Evolutionary conservation across 169 alveolate species (phyloP).

Genomic region (Ichthyophthirius multifiliis): DNA sequence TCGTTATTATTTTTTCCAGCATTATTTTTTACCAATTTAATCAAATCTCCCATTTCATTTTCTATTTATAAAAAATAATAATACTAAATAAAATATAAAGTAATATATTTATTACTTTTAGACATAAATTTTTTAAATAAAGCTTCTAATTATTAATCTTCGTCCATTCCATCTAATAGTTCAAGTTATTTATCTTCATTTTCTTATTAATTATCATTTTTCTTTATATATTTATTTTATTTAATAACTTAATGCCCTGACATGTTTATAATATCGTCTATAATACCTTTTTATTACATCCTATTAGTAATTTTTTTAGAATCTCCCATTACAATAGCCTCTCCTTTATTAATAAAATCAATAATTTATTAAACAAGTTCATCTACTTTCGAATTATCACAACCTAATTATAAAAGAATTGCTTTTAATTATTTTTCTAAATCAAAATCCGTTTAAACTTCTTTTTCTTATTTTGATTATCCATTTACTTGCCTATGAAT

Average conservation of each 20-base stretch:
- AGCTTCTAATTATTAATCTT: neutral
- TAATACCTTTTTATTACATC: neutral
- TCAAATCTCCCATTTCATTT: slow-evolving; percentile 22
- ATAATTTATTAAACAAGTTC: neutral
- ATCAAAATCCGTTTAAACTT: neutral
- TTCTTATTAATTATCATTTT: neutral
- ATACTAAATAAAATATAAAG: neutral
- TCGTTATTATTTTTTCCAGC: slow-evolving; percentile 26
- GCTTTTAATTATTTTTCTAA: neutral
- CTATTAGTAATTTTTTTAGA: neutral
- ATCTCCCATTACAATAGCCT: neutral
- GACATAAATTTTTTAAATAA: neutral
- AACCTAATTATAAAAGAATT: neutral
- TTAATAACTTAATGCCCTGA: neutral
- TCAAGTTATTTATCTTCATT: neutral
- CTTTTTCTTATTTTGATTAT: neutral
- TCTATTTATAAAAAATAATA: neutral
- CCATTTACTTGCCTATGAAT: neutral
- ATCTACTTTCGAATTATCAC: neutral
- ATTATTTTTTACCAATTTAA: slow-evolving; percentile 24
- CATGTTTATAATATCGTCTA: neutral
- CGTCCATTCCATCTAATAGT: neutral
- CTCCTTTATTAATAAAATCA: neutral
- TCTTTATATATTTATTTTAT: neutral
- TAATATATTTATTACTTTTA: neutral